These are phyloP conservation scores for Phytophthora cajani DNA, from an alignment of 352 stramenopile species.

Conservation along the genomic window DNA sequence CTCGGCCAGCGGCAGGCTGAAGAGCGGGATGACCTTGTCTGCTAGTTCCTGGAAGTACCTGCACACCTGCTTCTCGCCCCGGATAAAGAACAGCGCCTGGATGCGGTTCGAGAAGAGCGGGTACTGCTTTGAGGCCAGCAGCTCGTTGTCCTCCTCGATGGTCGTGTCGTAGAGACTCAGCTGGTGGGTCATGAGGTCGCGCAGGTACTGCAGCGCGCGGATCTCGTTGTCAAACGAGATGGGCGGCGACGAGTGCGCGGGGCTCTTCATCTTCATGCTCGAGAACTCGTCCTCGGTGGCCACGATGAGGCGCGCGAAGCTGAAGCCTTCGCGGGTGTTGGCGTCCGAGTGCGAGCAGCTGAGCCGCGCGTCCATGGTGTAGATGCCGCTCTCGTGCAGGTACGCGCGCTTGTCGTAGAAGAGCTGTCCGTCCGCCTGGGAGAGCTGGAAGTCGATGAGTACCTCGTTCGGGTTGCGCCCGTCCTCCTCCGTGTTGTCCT, in stretches of 20 bases:
- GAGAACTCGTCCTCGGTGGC: constrained; percentile 87
- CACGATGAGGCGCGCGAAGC: constrained; percentile 86
- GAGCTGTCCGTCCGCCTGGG: constrained; percentile 63
- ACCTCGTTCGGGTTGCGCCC: constrained; percentile 99
- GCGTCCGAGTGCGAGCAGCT: constrained; percentile 86
- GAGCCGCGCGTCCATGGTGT: constrained; percentile 87
- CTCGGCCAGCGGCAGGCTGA: constrained; percentile 67
- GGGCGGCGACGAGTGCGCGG: constrained; percentile 76
- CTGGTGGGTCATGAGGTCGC: constrained; percentile 82
- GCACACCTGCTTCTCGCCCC: constrained; percentile 90
- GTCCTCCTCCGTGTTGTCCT: constrained; percentile 98
- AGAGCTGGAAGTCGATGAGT: constrained; percentile 85
- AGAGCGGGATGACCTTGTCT: constrained; percentile 86
- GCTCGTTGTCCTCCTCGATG: constrained; percentile 87
- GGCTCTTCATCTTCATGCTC: constrained; percentile 81
- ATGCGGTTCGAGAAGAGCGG: constrained; percentile 89
- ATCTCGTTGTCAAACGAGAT: constrained; percentile 90
- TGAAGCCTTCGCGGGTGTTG: constrained; percentile 88
- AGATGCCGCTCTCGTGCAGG: constrained; percentile 87
- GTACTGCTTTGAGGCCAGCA: constrained; percentile 82
- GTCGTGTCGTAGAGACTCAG: constrained; percentile 84
- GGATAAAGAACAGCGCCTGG: constrained; percentile 89
- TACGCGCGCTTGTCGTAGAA: constrained; percentile 89
- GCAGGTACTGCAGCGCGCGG: constrained; percentile 74
- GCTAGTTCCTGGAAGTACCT: constrained; percentile 82